phyloP scores from a whole-genome alignment of 2,329 filamentous ascomycete genomes.

The Aspergillus fumigatus region DNA sequence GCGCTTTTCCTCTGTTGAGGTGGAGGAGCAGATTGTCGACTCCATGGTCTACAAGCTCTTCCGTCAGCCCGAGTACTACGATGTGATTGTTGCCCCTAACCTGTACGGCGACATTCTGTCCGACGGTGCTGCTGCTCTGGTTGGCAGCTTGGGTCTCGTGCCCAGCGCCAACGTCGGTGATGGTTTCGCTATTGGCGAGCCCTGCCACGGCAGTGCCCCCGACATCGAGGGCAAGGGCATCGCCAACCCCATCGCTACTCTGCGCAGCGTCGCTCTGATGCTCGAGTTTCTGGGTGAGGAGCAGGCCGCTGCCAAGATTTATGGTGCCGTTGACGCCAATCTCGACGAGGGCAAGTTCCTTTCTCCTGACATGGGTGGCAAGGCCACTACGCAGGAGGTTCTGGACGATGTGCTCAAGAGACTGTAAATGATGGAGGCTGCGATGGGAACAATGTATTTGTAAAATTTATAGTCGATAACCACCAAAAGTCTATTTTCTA shows the following conservation, averaged over 20 bases:
- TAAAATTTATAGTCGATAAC: background rate
- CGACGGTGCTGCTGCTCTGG: slow-evolving; percentile 89
- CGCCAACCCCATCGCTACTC: slow-evolving; percentile 93
- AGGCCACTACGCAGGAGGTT: slow-evolving; percentile 79
- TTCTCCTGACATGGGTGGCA: slow-evolving; percentile 86
- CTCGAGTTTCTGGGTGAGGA: slow-evolving; percentile 90
- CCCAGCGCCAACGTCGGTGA: slow-evolving; percentile 94
- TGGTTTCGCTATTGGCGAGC: slow-evolving; percentile 92
- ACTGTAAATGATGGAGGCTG: slow-evolving; percentile 51
- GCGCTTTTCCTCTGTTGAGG: slow-evolving; percentile 59
- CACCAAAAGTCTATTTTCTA: background rate
- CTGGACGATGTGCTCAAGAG: slow-evolving; percentile 80
- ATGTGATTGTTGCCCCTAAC: slow-evolving; percentile 96
- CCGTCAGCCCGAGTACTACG: slow-evolving; percentile 90
- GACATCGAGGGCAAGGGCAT: slow-evolving; percentile 92
- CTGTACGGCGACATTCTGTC: slow-evolving; percentile 96
- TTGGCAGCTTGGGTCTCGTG: slow-evolving; percentile 86
- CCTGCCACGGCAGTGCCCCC: slow-evolving; percentile 92
- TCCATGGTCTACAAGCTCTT: slow-evolving; percentile 99
- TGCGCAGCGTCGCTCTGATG: slow-evolving; percentile 89
- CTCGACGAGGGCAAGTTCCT: slow-evolving; percentile 76
- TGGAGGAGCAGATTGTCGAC: slow-evolving; percentile 98
- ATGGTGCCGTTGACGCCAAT: slow-evolving; percentile 85
- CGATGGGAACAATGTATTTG: background rate
- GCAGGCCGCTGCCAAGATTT: slow-evolving; percentile 81